Conservation (phyloP, 371 early-diverging fungal genomes). For the Zancudomyces culisetae region DNA sequence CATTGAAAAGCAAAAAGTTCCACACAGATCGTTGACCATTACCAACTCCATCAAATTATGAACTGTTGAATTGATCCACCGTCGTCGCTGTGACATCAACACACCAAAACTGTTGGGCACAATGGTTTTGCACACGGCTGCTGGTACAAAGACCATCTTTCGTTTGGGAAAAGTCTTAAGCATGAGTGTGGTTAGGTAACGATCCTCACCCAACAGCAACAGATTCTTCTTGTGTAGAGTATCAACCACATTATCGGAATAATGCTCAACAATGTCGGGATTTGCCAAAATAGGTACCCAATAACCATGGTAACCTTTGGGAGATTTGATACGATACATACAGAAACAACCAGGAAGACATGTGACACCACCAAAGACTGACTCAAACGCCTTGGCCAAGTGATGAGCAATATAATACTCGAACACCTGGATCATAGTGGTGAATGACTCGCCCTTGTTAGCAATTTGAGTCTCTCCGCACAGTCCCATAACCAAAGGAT, state of each 20-base stretch:
- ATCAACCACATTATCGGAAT: constrained; percentile 90
- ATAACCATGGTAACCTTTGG: constrained; percentile 54
- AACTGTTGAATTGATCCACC: constrained; percentile 99
- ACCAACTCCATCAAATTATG: constrained; percentile 94
- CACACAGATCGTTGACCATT: constrained; percentile 89
- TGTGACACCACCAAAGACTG: constrained; percentile 91
- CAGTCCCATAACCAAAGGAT: constrained; percentile 60
- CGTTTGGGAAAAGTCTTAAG: constrained; percentile 89
- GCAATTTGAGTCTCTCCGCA: constrained; percentile 79
- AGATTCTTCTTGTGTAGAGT: constrained; percentile 98
- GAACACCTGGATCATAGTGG: constrained; percentile 84
- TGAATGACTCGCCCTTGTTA: constrained; percentile 68
- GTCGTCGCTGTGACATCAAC: constrained; percentile 88
- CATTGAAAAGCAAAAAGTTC: constrained; percentile 98
- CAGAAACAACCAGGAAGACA: constrained; percentile 93
- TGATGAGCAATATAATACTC: constrained; percentile 96
- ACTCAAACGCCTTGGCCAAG: constrained; percentile 80
- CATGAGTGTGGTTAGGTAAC: constrained; percentile 97
- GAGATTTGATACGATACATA: constrained; percentile 81
- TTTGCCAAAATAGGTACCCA: constrained; percentile 80
- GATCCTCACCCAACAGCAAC: constrained; percentile 94
- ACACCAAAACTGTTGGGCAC: constrained; percentile 91
- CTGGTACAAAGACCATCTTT: constrained; percentile 93
- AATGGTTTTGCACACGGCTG: constrained; percentile 89
- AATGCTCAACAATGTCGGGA: constrained; percentile 85